Conservation (phyloP, 2,329 filamentous ascomycete genomes). For the Colletotrichum camelliae region DNA sequence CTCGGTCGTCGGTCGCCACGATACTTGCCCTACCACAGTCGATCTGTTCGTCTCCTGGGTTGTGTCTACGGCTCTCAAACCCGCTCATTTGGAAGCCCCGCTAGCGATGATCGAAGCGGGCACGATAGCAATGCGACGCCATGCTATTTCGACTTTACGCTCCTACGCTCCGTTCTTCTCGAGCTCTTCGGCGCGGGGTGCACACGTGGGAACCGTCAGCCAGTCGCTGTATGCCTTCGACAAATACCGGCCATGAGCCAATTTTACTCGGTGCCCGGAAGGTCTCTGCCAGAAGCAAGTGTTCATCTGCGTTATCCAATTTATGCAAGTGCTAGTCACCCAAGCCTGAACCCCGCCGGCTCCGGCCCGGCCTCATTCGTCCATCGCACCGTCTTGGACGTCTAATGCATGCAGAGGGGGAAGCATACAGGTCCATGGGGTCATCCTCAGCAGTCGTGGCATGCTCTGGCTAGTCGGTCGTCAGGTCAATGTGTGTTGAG, state of each 20-base stretch:
- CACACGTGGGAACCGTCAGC: not conserved
- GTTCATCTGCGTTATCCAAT: constrained; percentile 2
- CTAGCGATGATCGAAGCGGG: not conserved
- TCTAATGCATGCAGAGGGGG: constrained; percentile 31
- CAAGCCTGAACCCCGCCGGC: constrained; percentile 9
- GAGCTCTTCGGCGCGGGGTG: not conserved
- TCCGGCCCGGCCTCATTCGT: constrained; percentile 21
- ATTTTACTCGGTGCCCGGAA: not conserved
- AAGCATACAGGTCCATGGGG: constrained; percentile 19
- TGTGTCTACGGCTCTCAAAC: not conserved
- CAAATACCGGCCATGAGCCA: not conserved
- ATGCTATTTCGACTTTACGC: not conserved
- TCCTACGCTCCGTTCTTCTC: not conserved
- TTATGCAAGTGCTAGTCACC: constrained; percentile 19
- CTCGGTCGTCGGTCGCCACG: not conserved
- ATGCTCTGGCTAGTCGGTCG: constrained; percentile 35
- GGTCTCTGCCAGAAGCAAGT: not conserved
- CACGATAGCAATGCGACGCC: not conserved
- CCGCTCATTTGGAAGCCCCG: not conserved
- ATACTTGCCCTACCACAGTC: not conserved
- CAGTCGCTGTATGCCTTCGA: not conserved
- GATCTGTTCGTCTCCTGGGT: not conserved
- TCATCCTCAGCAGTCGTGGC: constrained; percentile 36
- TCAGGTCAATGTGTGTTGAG: constrained; percentile 13
- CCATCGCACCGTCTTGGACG: not conserved